Evolutionary conservation across 495 filamentous ascomycete genomes (phyloP), one percentile per base, ranked within the genome.

Genomic region (Neurospora sp.): DNA sequence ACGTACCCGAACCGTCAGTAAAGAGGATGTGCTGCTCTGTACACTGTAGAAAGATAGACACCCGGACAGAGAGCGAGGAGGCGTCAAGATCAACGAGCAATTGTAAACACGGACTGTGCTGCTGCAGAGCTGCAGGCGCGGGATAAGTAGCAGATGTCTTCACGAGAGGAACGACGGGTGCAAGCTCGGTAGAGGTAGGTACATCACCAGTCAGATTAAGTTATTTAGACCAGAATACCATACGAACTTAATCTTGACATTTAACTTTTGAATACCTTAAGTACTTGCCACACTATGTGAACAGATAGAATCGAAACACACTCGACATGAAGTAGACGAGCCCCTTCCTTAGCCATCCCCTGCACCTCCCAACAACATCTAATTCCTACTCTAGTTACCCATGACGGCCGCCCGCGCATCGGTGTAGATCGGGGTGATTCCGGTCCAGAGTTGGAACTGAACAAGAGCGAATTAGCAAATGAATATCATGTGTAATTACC

Each of bases 381-480:
- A 5, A 40, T 16, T 9, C 16, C 16, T 71, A 71, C 38, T 70
- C 46, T 74, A 44, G 4, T 80, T 74, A 18, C 81, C 83, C 41
- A 86, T 77, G 10, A 87, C 85, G 39, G 85, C 84, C 11, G 78
- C 84, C 79, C 88, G 84, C 39, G 91, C 91, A 77, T 90, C 86
- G 7, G 85, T 80, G 80, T 90, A 93, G 46, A 92, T 81, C 35
- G 92, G 92, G 70, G 80, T 85, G 77, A 94, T 92, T 39, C 89
- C 92, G 44, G 91, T 94, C 92, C 92, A 95, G 76, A 89, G 85
- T 82, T 90, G 85, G 80, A 92, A 93, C 90, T 91, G 73, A 0
- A 42, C 59, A 35, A 22, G 70, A 73, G 31, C 46, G 70, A n/a
- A 71, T 78, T 65, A 78, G 71, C 42, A 74, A 48, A 39, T 11